Evolutionary conservation across 257 asterid species (phyloP), one percentile per base, ranked within the genome.

Genomic region (Oldenlandia corymbosa): DNA sequence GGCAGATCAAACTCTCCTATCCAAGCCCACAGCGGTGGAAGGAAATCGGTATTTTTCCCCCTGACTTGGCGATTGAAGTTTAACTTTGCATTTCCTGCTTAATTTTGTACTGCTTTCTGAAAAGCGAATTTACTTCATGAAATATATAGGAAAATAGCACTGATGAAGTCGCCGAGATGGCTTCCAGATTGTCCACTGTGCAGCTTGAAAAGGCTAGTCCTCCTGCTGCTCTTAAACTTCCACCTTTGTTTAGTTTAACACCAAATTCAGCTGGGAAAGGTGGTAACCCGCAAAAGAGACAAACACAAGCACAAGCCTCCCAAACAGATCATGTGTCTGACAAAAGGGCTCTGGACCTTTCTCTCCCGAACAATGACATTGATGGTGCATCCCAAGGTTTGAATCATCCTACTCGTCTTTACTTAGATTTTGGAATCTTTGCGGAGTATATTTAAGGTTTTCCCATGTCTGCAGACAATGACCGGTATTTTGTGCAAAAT

Each of bases 241-340:
- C 96, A 32, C 99, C 96, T 30, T 79, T 93, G 52, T 93, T 93
- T 78, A 90, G 96, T 84, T 80, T 88, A 11, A 84, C 96, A 0
- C 97, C 97, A 47, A 83, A 77, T 76, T 85, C 98, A 72, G 81
- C 92, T 52, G 96, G 94, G 58, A 87, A 90, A 78, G 84, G 90
- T 66, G 96, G 83, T 64, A 85, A 79, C 75, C 52, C 71, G 70
- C 96, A 81, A 75, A 93, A 86, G 80, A 74, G 91, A 70, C 91
- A 82, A 60, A 74, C 66, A 66, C 77, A 62, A 37, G 66, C 87
- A 66, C 96, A 79, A 66, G 76, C 62, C 60, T 84, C 68, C 64
- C 86, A 79, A 69, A 72, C 62, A 21, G 95, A 83, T 69, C 67
- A 77, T 75, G 75, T 64, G 56, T 60, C 72, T 11, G 96, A 82